Evolutionary conservation across 2,329 filamentous ascomycete species (phyloP).

Genomic region (Graphilbum ipis-grandicollis): DNA sequence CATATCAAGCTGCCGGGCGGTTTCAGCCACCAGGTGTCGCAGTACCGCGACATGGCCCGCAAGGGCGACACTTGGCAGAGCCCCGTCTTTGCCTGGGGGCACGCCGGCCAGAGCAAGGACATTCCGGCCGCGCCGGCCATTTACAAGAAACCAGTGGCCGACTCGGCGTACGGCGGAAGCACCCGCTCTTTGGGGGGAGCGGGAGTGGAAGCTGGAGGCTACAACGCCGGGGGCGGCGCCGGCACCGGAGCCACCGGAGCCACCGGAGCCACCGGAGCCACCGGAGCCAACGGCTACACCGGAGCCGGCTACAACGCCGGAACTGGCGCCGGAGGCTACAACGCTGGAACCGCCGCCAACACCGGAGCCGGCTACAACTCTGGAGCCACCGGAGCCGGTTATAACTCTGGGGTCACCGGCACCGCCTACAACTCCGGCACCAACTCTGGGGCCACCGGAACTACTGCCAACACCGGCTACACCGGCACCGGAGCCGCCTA

Average conservation of each 20-base stretch:
- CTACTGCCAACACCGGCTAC: not conserved
- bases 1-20: conserved; percentile 72
- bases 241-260: conserved; percentile 8
- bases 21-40: conserved; percentile 83
- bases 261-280: conserved; percentile 5
- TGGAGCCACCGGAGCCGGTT: not conserved
- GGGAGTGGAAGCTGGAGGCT: too few relatives aligned
- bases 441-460: not conserved
- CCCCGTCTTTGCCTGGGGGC: conserved; percentile 78
- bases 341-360: not conserved
- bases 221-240: too few relatives aligned
- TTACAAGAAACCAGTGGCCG: conserved; percentile 32
- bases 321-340: not conserved
- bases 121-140: conserved; percentile 45
- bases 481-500: not conserved
- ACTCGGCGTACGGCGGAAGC: too few relatives aligned
- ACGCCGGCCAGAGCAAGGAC: conserved; percentile 52
- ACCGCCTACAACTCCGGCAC: not conserved
- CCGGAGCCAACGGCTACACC: not conserved
- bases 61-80: conserved; percentile 93
- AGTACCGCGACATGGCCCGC: conserved; percentile 73
- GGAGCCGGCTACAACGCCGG: too few relatives aligned
- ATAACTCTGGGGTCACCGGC: not conserved
- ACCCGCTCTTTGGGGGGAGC: too few relatives aligned
- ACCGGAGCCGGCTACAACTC: not conserved